A percentile compares a stretch with the other conserved stretches of the same genome.
Conservation (phyloP, 768 basidiomycete genomes). For the Dioszegia crocea region DNA sequence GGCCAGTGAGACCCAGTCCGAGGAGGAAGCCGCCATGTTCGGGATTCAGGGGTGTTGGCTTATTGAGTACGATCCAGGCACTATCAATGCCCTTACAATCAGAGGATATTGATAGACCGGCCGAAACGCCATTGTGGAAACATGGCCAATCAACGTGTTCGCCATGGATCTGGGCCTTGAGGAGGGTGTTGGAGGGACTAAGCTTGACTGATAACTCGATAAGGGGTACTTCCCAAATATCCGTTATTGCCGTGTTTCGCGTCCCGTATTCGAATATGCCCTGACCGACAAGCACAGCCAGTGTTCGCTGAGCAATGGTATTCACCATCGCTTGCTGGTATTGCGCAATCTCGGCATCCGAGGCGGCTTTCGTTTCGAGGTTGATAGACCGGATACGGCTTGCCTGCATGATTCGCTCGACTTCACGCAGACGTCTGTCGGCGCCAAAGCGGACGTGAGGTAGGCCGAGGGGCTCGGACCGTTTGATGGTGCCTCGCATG, state of each 20-base stretch:
- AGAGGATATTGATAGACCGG: slow-evolving; percentile 76
- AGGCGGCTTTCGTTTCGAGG: slow-evolving; percentile 67
- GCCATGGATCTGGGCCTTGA: slow-evolving; percentile 62
- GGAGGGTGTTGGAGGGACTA: slow-evolving; percentile 38
- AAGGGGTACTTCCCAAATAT: slow-evolving; percentile 37
- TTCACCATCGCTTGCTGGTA: slow-evolving; percentile 78
- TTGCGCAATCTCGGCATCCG: slow-evolving; percentile 77
- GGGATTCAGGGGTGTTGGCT: slow-evolving; percentile 80
- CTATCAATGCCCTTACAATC: slow-evolving; percentile 74
- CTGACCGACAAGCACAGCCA: slow-evolving; percentile 83
- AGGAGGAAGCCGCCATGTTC: slow-evolving; percentile 96
- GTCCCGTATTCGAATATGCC: slow-evolving; percentile 85
- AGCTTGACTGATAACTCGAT: slow-evolving; percentile 50
- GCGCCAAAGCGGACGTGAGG: slow-evolving; percentile 80
- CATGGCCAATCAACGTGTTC: slow-evolving; percentile 89
- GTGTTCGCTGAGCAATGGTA: slow-evolving; percentile 76
- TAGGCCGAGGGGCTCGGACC: slow-evolving; percentile 47
- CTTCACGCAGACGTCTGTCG: slow-evolving; percentile 85
- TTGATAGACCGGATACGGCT: slow-evolving; percentile 64
- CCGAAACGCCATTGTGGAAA: slow-evolving; percentile 95
- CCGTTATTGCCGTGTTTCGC: slow-evolving; percentile 62
- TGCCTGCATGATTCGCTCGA: slow-evolving; percentile 82
- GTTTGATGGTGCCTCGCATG: slow-evolving; percentile 52
- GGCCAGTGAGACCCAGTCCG: slow-evolving; percentile 86
- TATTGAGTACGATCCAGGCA: slow-evolving; percentile 92